A percentile compares a stretch with the other conserved stretches of the same genome.
phyloP scores from a whole-genome alignment of 179 eudicot genomes.

The Spergularia azorica region DNA sequence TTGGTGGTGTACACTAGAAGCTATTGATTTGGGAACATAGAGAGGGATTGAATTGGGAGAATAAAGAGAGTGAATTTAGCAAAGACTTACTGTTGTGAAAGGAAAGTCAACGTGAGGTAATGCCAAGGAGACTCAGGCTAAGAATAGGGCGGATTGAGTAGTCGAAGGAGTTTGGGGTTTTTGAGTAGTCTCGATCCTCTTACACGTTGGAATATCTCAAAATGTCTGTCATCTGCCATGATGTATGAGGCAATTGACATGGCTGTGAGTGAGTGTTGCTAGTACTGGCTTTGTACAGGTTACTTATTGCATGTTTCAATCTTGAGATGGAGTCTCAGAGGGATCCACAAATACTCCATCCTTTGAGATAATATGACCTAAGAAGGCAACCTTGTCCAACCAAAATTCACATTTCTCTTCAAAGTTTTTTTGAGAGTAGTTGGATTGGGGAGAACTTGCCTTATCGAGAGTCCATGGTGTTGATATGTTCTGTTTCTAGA shows the following conservation, averaged over 20 bases:
- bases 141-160: conserved; percentile 5
- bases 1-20: background rate
- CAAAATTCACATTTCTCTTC: background rate
- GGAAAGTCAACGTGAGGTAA: conserved; percentile 12
- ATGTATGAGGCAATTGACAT: too few species aligned
- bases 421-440: background rate
- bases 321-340: too few species aligned
- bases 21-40: too few species aligned
- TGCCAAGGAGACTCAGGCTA: background rate
- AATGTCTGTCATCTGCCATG: too few species aligned
- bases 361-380: too few species aligned
- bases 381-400: background rate
- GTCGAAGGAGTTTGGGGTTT: background rate
- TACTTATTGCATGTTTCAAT: too few species aligned
- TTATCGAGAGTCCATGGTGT: background rate
- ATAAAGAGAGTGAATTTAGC: background rate
- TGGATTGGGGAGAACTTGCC: background rate
- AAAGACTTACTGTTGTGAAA: background rate
- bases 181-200: background rate
- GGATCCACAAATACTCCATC: too few species aligned
- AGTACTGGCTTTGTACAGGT: too few species aligned
- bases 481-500: too few species aligned
- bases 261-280: too few species aligned
- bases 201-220: too few species aligned
- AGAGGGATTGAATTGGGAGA: background rate